A percentile compares a stretch with the other conserved stretches of the same genome.
phyloP scores from a whole-genome alignment of 2,329 filamentous ascomycete species.

The Pseudogymnoascus sp. region DNA sequence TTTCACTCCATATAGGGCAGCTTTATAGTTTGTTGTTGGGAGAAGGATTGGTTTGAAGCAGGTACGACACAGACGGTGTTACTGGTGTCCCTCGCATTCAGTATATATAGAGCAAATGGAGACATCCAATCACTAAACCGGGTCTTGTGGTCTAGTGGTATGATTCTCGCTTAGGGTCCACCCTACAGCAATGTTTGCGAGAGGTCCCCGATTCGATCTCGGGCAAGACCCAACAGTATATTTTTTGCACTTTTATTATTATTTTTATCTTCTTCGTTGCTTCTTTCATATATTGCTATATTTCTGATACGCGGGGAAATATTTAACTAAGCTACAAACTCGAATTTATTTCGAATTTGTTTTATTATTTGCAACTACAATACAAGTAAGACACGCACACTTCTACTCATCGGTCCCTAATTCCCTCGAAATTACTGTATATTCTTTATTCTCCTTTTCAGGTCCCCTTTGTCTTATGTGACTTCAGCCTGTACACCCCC shows the following conservation, averaged over 20 bases:
- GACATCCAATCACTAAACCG: not conserved
- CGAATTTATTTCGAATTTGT: not conserved
- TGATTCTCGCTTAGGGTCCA: slow-evolving; percentile 8
- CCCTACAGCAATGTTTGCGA: slow-evolving; percentile 7
- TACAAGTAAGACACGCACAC: not conserved
- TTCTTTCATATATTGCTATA: not conserved
- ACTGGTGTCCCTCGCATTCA: not conserved
- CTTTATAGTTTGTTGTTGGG: not conserved
- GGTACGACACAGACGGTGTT: not conserved
- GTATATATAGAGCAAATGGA: not conserved
- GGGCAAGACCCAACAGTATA: not conserved
- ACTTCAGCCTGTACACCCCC: not conserved
- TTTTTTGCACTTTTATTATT: not conserved
- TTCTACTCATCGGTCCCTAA: not conserved
- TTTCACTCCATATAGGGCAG: not conserved
- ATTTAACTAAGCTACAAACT: not conserved
- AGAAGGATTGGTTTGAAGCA: not conserved
- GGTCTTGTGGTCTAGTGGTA: slow-evolving; percentile 9
- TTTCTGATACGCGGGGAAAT: not conserved
- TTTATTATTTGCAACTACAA: not conserved
- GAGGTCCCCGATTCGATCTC: slow-evolving; percentile 9
- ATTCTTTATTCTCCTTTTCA: not conserved
- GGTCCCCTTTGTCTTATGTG: not conserved
- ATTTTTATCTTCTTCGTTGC: not conserved
- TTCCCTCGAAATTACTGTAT: not conserved